phyloP scores from a whole-genome alignment of 164 flowering plant species.

The Vitis labrusca region DNA sequence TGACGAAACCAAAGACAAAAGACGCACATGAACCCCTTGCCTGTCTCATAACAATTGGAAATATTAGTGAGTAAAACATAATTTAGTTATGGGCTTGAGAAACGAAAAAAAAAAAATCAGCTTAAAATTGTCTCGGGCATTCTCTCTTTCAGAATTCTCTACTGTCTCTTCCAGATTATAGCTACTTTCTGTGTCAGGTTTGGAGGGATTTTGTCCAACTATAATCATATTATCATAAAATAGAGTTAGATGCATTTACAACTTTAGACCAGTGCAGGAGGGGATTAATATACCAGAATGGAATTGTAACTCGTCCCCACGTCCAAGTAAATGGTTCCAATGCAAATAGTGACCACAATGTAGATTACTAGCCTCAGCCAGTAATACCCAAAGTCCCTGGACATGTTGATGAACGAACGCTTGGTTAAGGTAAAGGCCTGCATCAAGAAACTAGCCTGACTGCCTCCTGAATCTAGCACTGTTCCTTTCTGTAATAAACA shows the following conservation, averaged over 20 bases:
- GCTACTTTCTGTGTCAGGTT: no score
- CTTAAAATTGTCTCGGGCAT: no score
- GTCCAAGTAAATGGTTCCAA: constrained; percentile 84
- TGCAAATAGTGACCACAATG: constrained; percentile 77
- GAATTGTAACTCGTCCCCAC: constrained; percentile 78
- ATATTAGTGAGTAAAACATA: no score
- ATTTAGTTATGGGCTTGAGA: no score
- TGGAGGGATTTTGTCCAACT: no score
- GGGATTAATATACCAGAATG: constrained; percentile 58
- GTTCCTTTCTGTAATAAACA: constrained; percentile 75
- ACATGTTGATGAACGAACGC: constrained; percentile 91
- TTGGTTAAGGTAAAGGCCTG: constrained; percentile 76
- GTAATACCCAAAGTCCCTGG: constrained; percentile 96
- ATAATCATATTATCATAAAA: not conserved
- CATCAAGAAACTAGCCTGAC: constrained; percentile 93
- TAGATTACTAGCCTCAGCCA: constrained; percentile 93
- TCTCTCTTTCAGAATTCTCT: no score
- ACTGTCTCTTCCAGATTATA: no score
- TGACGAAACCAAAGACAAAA: constrained; percentile 90
- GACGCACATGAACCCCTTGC: constrained; percentile 95
- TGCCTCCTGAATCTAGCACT: constrained; percentile 84
- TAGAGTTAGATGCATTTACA: no score
- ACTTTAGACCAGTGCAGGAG: no score
- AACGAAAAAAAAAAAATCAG: no score
- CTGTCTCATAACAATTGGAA: constrained; percentile 32